Evolutionary conservation across 2,329 filamentous ascomycete genomes (phyloP), one percentile per base, ranked within the genome.

Genomic region (Penicillium polonicum): DNA sequence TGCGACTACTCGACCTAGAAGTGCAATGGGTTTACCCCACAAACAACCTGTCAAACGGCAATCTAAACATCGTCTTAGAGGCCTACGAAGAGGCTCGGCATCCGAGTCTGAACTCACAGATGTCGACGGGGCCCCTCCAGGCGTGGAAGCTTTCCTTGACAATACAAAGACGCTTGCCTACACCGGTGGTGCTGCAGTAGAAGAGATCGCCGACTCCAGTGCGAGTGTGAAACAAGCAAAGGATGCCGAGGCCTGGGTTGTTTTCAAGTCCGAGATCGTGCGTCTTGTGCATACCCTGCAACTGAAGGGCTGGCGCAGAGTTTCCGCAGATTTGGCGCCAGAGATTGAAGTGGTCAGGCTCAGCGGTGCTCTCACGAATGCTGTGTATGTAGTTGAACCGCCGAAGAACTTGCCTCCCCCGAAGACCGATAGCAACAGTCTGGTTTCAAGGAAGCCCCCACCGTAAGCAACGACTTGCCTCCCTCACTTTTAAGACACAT

Each of bases 281-380:
- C 89, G 92, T 38, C 82, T 97, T 57, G 83, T 91, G 0, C 94
- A 97, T 73, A 99, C 94, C 0, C 79, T 99, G 52, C 86, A 87
- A 52, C 82, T 97, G 33, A 96, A 96, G 72, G 91, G 93, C 10
- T 99, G 94, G 94, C 86, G 92, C 52, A 87, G 87, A 59, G 86
- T 99, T 0, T 84, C 91, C 0, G 72, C 80, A 67, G 75, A 78
- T 29, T 55, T 68, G 39, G 71, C 76, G 39, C 63, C 65, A 53
- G 76, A 81, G 48, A 71, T 81, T 52, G 72, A 80, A 55, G 74
- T 81, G 57, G 68, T 79, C 38, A 72, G 80, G 39, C 72, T 83
- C 41, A 97, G 93, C 72, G 94, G 94, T 60, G 94, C 94, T 9
- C 78, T 99, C 65, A 99, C 94, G 21, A 99, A 99, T 71, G 92